Percentiles rank a stretch among this genome's conserved stretches.
Evolutionary conservation across 495 filamentous ascomycete genomes (phyloP).

Genomic region (Rhypophila decipiens): DNA sequence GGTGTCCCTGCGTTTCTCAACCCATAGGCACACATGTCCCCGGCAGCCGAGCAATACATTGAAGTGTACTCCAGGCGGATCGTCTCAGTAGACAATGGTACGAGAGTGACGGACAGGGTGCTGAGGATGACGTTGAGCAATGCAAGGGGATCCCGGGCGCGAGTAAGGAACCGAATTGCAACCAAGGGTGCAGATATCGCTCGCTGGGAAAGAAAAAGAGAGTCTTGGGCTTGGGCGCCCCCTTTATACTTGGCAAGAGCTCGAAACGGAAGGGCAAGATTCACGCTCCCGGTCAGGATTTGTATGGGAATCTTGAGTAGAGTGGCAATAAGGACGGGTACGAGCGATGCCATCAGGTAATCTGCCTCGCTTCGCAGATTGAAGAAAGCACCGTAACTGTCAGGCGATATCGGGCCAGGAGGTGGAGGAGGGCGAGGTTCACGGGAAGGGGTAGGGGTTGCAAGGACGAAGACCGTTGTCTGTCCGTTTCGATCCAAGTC

Average conservation of each 20-base stretch:
- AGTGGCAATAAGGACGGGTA: constrained; percentile 1
- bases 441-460: no score
- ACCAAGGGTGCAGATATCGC: not conserved
- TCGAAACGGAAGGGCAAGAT: not conserved
- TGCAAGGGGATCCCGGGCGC: not conserved
- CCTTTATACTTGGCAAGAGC: not conserved
- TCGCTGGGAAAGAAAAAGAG: not conserved
- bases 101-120: not conserved
- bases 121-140: not conserved
- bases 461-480: no score
- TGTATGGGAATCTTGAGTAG: constrained; percentile 1
- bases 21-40: not conserved
- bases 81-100: not conserved
- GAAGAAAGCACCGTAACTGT: not conserved
- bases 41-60: not conserved
- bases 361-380: constrained; percentile 1
- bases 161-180: not conserved
- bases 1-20: not conserved
- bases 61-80: not conserved
- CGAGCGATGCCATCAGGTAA: not conserved
- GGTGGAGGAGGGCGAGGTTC: not conserved
- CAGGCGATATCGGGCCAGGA: not conserved
- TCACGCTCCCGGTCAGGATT: not conserved
- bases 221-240: not conserved
- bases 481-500: no score